phyloP scores from a whole-genome alignment of 768 basidiomycete species.

The Strobilomyces dryophilus region DNA sequence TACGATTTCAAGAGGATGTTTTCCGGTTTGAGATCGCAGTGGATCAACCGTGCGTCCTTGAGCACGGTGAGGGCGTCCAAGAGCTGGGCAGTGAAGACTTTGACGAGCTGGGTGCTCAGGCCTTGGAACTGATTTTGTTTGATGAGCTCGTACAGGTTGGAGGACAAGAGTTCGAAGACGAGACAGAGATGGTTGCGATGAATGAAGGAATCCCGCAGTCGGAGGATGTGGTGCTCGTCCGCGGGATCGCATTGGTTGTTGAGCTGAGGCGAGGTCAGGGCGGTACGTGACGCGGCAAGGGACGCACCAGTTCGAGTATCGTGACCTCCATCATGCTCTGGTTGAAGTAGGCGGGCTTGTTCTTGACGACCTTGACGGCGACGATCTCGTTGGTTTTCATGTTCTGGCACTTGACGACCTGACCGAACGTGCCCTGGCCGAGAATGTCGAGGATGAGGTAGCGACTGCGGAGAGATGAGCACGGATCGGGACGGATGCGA shows the following conservation, averaged over 20 bases:
- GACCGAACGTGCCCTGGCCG: constrained; percentile 98
- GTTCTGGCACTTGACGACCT: constrained; percentile 99
- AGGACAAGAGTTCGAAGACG: constrained; percentile 94
- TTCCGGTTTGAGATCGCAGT: constrained; percentile 98
- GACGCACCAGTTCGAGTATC: constrained; percentile 86
- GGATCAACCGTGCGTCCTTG: constrained; percentile 94
- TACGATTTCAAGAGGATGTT: constrained; percentile 97
- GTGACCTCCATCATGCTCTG: constrained; percentile 99
- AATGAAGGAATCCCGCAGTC: constrained; percentile 93
- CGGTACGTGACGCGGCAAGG: neutral
- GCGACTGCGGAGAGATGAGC: constrained; percentile 39
- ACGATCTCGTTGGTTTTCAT: constrained; percentile 99
- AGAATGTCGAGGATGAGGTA: constrained; percentile 97
- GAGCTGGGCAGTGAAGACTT: constrained; percentile 96
- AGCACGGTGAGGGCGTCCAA: constrained; percentile 89
- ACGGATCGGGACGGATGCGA: neutral
- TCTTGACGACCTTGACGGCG: constrained; percentile 99
- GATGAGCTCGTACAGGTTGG: constrained; percentile 98
- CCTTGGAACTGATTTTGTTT: constrained; percentile 99
- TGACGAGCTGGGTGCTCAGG: constrained; percentile 92
- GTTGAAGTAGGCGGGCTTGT: constrained; percentile 99
- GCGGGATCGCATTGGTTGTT: constrained; percentile 92
- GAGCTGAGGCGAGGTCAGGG: constrained; percentile 47
- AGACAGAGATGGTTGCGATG: constrained; percentile 96
- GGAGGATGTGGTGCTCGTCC: constrained; percentile 95